phyloP scores from a whole-genome alignment of 2,329 filamentous ascomycete species.

The Cladophialophora exuberans region DNA sequence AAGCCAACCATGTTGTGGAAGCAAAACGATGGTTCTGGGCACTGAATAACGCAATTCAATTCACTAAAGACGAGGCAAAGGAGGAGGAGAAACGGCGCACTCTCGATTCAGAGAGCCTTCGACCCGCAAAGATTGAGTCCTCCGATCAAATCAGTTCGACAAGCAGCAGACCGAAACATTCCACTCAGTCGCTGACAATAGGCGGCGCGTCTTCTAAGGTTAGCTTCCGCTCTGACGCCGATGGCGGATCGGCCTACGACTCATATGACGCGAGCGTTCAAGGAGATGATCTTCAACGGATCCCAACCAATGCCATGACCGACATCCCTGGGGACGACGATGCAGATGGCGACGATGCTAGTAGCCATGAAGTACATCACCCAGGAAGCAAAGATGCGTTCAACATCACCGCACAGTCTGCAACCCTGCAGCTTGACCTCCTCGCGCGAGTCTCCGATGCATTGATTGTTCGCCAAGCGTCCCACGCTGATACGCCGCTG shows the following conservation, averaged over 20 bases:
- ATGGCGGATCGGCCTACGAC: conserved; percentile 56
- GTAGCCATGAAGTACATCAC: conserved; percentile 70
- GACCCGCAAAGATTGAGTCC: conserved; percentile 76
- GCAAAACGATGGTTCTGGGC: conserved; percentile 99
- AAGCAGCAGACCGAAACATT: conserved; percentile 42
- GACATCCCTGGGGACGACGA: conserved; percentile 64
- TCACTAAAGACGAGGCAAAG: conserved; percentile 94
- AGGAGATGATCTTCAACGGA: conserved; percentile 52
- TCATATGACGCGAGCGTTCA: conserved; percentile 61
- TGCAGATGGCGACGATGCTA: conserved; percentile 80
- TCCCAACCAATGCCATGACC: conserved; percentile 54
- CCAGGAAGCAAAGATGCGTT: conserved; percentile 87
- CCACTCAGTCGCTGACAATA: conserved; percentile 40
- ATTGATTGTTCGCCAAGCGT: conserved; percentile 49
- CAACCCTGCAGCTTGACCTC: conserved; percentile 88
- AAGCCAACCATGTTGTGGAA: conserved; percentile 97
- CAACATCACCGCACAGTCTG: conserved; percentile 95
- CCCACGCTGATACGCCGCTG: conserved; percentile 72
- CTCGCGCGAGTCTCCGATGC: conserved; percentile 80
- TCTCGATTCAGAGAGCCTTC: conserved; percentile 73
- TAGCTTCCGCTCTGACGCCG: conserved; percentile 57
- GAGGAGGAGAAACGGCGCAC: conserved; percentile 80
- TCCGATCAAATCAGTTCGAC: conserved; percentile 44
- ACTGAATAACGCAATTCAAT: conserved; percentile 97
- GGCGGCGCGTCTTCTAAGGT: conserved; percentile 49